phyloP scores from a whole-genome alignment of 2,329 filamentous ascomycete genomes.

The Pseudogymnoascus sp. region DNA sequence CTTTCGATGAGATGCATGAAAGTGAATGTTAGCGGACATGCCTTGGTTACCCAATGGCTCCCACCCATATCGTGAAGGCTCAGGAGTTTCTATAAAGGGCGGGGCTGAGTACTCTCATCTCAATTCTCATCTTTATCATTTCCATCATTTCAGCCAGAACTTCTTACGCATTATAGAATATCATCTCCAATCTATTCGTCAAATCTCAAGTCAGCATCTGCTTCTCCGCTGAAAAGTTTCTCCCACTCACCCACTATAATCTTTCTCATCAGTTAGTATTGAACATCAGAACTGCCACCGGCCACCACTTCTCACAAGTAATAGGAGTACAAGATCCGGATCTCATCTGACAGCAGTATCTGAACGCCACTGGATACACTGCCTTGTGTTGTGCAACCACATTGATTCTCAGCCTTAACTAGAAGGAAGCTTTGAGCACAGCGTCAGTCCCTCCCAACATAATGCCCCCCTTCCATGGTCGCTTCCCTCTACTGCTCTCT shows the following conservation, averaged over 20 bases:
- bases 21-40: background rate
- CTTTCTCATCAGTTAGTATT: background rate
- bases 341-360: background rate
- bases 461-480: background rate
- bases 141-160: background rate
- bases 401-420: background rate
- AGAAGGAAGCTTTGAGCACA: conserved; percentile 4
- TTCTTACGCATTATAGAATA: background rate
- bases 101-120: background rate
- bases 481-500: background rate
- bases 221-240: background rate
- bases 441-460: background rate
- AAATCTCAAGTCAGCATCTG: background rate
- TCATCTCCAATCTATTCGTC: background rate
- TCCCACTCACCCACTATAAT: background rate
- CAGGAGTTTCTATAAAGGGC: background rate
- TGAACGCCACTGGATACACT: background rate
- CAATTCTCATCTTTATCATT: background rate
- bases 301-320: background rate
- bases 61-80: background rate
- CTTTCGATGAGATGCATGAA: conserved; percentile 2
- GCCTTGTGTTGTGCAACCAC: conserved; percentile 3
- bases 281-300: background rate
- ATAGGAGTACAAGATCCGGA: conserved; percentile 1
- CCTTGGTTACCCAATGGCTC: conserved; percentile 4